A percentile compares a stretch with the other conserved stretches of the same genome.
Conservation (phyloP, 2,329 filamentous ascomycete species). For the Phialophora tarda region DNA sequence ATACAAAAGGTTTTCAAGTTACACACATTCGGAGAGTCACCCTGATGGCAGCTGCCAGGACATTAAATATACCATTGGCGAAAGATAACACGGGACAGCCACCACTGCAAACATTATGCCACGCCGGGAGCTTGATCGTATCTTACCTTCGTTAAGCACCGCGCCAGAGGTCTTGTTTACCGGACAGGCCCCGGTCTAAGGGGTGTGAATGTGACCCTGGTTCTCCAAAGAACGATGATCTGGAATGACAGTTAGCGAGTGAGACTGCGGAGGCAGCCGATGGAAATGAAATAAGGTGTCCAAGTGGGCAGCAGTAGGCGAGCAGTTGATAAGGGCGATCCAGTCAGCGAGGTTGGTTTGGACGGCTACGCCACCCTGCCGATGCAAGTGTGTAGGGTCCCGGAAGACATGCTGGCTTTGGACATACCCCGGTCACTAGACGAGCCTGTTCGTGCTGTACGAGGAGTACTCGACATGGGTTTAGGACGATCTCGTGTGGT, state of each 20-base stretch:
- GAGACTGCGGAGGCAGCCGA: slow-evolving; percentile 28
- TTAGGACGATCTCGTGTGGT: neutral
- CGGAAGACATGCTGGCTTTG: slow-evolving; percentile 20
- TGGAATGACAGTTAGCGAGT: slow-evolving; percentile 23
- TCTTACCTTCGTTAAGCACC: slow-evolving; percentile 12
- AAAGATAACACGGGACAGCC: slow-evolving; percentile 15
- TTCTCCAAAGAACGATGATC: slow-evolving; percentile 20
- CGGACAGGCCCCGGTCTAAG: slow-evolving; percentile 14
- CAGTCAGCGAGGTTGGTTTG: slow-evolving; percentile 15
- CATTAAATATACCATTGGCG: slow-evolving; percentile 20
- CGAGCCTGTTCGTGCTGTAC: neutral
- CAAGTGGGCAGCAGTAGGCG: slow-evolving; percentile 24
- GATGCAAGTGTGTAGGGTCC: neutral
- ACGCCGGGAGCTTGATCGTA: slow-evolving; percentile 14
- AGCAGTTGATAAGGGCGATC: slow-evolving; percentile 28
- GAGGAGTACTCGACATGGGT: neutral
- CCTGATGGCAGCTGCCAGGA: neutral
- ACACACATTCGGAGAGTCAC: neutral
- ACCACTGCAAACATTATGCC: neutral
- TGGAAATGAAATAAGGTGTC: slow-evolving; percentile 1
- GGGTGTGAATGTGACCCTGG: slow-evolving; percentile 26
- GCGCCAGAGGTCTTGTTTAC: slow-evolving; percentile 6
- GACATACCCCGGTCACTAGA: slow-evolving; percentile 12
- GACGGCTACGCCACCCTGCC: slow-evolving; percentile 1
- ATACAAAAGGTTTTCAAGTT: neutral